Evolutionary conservation across 2,329 filamentous ascomycete genomes (phyloP).

Genomic region (Fusarium equiseti): DNA sequence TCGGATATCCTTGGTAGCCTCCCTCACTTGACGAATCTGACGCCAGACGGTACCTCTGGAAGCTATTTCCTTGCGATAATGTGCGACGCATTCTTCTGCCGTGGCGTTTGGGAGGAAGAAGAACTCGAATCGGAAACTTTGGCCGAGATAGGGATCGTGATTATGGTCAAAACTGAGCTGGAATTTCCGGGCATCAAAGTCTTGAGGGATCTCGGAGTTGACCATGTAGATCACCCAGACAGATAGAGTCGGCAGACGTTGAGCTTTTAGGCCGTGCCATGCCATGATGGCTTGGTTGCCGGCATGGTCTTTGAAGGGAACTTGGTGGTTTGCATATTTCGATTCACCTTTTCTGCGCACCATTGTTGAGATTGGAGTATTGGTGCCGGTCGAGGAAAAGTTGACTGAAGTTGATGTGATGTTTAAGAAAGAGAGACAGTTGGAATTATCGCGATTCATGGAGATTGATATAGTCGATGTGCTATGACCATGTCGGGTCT

Average conservation of each 20-base stretch:
- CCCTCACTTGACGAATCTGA: background rate
- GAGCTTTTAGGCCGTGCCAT: background rate
- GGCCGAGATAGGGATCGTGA: background rate
- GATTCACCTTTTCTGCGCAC: background rate
- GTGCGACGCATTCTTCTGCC: background rate
- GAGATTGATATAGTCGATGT: background rate
- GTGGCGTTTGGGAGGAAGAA: background rate
- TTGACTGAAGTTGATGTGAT: background rate
- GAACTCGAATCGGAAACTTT: background rate
- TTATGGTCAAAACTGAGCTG: background rate
- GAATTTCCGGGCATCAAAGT: background rate
- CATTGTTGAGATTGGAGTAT: background rate
- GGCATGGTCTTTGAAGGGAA: background rate
- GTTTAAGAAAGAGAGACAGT: background rate
- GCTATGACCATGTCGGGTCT: background rate
- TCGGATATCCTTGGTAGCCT: background rate
- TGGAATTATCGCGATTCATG: background rate
- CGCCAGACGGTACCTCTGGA: background rate
- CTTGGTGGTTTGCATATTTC: background rate
- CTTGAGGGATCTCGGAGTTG: background rate
- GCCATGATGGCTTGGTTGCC: background rate
- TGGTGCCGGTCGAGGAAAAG: no score
- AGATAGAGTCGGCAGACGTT: background rate
- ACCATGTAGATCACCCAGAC: background rate
- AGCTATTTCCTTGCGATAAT: background rate